Conservation (phyloP, 371 early-diverging fungal species). For the Mortierella sp. region DNA sequence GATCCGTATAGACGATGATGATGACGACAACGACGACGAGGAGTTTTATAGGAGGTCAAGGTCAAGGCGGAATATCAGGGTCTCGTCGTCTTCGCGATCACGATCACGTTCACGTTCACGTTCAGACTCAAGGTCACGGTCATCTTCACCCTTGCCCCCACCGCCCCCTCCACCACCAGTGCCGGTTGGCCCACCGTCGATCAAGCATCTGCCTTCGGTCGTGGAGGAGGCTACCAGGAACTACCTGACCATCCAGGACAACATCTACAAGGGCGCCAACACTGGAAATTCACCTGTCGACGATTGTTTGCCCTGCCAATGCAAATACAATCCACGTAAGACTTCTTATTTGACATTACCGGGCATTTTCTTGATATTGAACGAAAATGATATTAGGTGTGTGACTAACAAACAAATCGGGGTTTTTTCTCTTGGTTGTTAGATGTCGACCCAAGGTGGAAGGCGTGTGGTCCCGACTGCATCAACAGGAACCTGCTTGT, state of each 20-base stretch:
- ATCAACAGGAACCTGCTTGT: conserved; percentile 94
- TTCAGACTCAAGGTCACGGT: not conserved
- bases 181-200: conserved; percentile 48
- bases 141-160: not conserved
- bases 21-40: conserved; percentile 31
- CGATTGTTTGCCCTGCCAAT: conserved; percentile 86
- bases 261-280: conserved; percentile 78
- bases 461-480: conserved; percentile 95
- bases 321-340: conserved; percentile 81
- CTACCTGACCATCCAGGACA: conserved; percentile 72
- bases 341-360: not conserved
- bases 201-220: conserved; percentile 39
- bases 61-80: conserved; percentile 7
- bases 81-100: conserved; percentile 2
- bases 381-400: not conserved
- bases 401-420: not conserved
- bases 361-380: not conserved
- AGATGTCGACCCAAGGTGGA: conserved; percentile 55
- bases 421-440: not conserved
- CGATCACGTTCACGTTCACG: conserved; percentile 1
- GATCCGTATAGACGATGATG: conserved; percentile 41
- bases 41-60: conserved; percentile 7
- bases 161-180: conserved; percentile 53
- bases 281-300: conserved; percentile 78
- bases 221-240: conserved; percentile 65